phyloP scores from a whole-genome alignment of 1,284 basidiomycete genomes.

The Porodaedalea pini region DNA sequence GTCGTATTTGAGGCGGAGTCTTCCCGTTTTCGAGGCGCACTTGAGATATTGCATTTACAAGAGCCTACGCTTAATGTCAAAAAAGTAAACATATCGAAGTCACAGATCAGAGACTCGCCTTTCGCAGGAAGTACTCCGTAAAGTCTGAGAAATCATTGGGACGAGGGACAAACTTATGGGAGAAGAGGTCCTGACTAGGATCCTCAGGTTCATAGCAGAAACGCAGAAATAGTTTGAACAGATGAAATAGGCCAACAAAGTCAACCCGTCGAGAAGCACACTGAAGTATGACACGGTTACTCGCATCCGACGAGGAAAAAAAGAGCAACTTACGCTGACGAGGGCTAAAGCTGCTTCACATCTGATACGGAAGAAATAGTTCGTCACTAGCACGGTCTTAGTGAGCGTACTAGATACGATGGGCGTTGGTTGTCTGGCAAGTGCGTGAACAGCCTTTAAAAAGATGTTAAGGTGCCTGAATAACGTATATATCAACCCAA shows the following conservation, averaged over 20 bases:
- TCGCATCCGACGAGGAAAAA: not conserved
- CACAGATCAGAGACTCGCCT: slow-evolving; percentile 47
- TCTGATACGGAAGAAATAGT: slow-evolving; percentile 96
- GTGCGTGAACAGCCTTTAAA: slow-evolving; percentile 76
- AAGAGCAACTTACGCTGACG: slow-evolving; percentile 60
- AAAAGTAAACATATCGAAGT: slow-evolving; percentile 1
- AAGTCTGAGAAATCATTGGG: slow-evolving; percentile 94
- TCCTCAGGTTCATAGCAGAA: slow-evolving; percentile 89
- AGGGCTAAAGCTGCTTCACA: slow-evolving; percentile 91
- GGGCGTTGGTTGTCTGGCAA: slow-evolving; percentile 78
- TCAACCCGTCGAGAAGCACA: slow-evolving; percentile 80
- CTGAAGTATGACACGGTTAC: slow-evolving; percentile 35
- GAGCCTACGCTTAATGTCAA: slow-evolving; percentile 42
- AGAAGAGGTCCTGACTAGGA: slow-evolving; percentile 74
- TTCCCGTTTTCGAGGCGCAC: slow-evolving; percentile 85
- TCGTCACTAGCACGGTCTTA: slow-evolving; percentile 90
- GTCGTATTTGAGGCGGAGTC: slow-evolving; percentile 84
- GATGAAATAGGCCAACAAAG: slow-evolving; percentile 90
- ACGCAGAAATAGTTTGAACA: slow-evolving; percentile 93
- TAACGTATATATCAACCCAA: slow-evolving; percentile 1
- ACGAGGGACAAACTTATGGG: slow-evolving; percentile 81
- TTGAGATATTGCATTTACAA: slow-evolving; percentile 80
- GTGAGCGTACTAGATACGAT: slow-evolving; percentile 92
- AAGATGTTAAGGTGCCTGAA: slow-evolving; percentile 7
- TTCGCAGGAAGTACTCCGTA: slow-evolving; percentile 91